Evolutionary conservation across 1,139 yeast species (phyloP).

Genomic region (Pichia sp.): DNA sequence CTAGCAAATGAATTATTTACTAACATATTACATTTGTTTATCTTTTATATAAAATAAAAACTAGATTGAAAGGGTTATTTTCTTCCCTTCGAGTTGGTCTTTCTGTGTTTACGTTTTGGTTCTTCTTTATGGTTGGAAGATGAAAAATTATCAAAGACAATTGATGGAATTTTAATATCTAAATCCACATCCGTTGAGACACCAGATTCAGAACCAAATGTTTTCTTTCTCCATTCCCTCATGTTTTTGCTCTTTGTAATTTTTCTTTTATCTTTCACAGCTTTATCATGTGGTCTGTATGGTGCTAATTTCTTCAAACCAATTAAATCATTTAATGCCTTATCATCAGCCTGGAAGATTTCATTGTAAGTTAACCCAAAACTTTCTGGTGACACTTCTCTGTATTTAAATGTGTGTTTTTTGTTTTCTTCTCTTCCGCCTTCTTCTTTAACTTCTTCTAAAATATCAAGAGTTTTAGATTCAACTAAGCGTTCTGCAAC

Average conservation of each 20-base stretch:
- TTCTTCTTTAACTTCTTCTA: conserved; percentile 62
- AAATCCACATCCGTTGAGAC: conserved; percentile 30
- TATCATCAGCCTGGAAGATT: conserved; percentile 84
- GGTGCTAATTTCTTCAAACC: conserved; percentile 94
- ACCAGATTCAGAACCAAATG: conserved; percentile 63
- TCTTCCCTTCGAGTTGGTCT: conserved; percentile 2
- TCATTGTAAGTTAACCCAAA: conserved; percentile 85
- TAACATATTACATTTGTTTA: too few species aligned
- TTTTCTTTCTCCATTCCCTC: conserved; percentile 85
- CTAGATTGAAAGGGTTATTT: conserved; percentile 15
- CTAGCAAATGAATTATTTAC: too few species aligned
- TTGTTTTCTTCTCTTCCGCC: conserved; percentile 42
- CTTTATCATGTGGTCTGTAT: conserved; percentile 69
- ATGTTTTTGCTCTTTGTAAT: conserved; percentile 76
- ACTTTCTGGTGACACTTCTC: conserved; percentile 93
- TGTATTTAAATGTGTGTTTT: conserved; percentile 63
- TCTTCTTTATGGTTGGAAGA: conserved; percentile 2
- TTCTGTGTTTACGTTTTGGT: conserved; percentile 13
- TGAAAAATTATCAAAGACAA: conserved; percentile 16
- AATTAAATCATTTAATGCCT: conserved; percentile 71
- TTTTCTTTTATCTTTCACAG: conserved; percentile 75
- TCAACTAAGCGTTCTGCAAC: conserved; percentile 71
- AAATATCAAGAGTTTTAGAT: conserved; percentile 40
- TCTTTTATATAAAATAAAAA: conserved; percentile 2
- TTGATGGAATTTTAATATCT: conserved; percentile 26